Conservation (phyloP, 306 rosid genomes). For the Quercus ilex region DNA sequence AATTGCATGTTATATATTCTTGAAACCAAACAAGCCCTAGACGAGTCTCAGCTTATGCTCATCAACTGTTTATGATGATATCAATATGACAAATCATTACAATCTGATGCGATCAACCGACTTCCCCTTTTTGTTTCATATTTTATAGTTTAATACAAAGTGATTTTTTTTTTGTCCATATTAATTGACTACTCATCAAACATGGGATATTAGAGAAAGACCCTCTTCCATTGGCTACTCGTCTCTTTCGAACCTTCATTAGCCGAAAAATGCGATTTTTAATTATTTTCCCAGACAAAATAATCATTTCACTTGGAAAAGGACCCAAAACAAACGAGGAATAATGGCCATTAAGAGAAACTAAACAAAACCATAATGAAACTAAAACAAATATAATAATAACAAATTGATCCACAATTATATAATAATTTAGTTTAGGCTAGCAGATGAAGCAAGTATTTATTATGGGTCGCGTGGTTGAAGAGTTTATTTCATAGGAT, state of each 20-base stretch:
- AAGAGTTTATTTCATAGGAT: conserved; percentile 30
- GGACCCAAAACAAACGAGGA: background rate
- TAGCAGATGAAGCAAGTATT: conserved; percentile 12
- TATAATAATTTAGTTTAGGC: background rate
- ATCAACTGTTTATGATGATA: conserved; percentile 36
- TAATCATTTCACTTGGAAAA: background rate
- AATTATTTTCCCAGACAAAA: background rate
- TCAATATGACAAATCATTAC: conserved; percentile 66
- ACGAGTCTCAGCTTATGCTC: conserved; percentile 38
- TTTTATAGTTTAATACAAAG: conserved; percentile 38
- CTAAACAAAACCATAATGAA: conserved; percentile 16
- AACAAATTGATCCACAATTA: background rate
- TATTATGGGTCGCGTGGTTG: conserved; percentile 60
- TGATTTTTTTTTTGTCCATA: conserved; percentile 3
- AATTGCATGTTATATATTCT: background rate
- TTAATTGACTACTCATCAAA: conserved; percentile 11
- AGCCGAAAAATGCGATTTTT: background rate
- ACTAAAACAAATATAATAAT: background rate
- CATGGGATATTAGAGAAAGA: conserved; percentile 27
- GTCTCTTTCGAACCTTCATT: conserved; percentile 24
- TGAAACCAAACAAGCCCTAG: background rate
- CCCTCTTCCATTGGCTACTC: conserved; percentile 31
- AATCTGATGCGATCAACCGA: conserved; percentile 78
- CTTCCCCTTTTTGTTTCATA: conserved; percentile 40
- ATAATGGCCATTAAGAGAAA: conserved; percentile 13